Evolutionary conservation across 768 basidiomycete genomes (phyloP), one percentile per base, ranked within the genome.

Genomic region (Leucocoprinus sp.): DNA sequence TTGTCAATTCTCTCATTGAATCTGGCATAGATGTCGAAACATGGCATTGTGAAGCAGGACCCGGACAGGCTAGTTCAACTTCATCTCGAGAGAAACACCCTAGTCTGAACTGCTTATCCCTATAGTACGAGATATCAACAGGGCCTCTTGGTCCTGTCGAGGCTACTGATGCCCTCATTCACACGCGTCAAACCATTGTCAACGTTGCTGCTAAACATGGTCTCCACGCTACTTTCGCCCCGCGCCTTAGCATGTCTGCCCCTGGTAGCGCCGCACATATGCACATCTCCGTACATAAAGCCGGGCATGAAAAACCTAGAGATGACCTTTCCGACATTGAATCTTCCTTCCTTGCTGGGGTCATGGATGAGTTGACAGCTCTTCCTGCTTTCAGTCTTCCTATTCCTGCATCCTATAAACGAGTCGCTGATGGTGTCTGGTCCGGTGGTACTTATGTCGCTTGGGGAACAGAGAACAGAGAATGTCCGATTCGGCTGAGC

Each of bases 381-480:
- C 54, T 82, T 24, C 62, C 72, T 8, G 75, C 74, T 0, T 59
- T 87, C 38, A 82, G 76, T 0, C 62, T 82, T 1, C 82, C 85
- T 4, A 72, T 72, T 1, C 57, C 66, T 0, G 72, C 77, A 0
- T 88, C 85, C 0, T 88, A 84, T 60, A 62, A 66, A 9, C 74
- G 85, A 11, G 67, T 87, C 55, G 43, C 39, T 5, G 85, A 88
- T 52, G 80, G 81, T 1, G 65, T 74, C 15, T 84, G 81, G 80
- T 71, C 78, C 0, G 82, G 85, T 21, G 85, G 85, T 5, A 86
- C 83, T 0, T 82, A 75, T 55, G 71, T 76, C 26, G 67, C 61
- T 49, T 87, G 80, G 79, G 85, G 84, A 0, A 69, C 72, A 6
- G 80, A 86, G 34, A 83, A 84, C 58, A 74, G 79, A 33, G 84